Base-by-base conservation (phyloP, 768 basidiomycete genomes). In the Hirschioporus abietinus region DNA sequence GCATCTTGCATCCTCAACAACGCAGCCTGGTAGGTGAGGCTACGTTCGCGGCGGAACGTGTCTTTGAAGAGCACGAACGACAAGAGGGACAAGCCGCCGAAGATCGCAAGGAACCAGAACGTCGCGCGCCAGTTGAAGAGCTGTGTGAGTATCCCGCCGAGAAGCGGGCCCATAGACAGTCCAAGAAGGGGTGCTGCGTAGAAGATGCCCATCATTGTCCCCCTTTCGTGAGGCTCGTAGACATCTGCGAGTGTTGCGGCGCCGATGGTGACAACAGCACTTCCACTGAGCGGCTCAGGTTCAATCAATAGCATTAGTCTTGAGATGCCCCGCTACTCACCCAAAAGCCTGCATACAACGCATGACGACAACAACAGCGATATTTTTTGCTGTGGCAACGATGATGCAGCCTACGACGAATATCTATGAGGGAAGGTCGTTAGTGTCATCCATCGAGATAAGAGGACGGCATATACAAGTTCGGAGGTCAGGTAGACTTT, bases 141-240 rank as follows among this genome's bases (percentile, higher is more conserved):
- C 64, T 87, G 80, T 0, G 91, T 88, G 2, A 93, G 76, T 5
- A 77, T 81, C 0, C 92, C 91, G 1, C 92, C 92, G 61, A 92
- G 70, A n/a, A 93, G 82, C 7, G 91, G 89, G 0, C 90, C 91
- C 3, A 91, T 70, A 10, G 76, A 83, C 1, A 87, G 86, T 1
- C 92, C 92, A 24, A 95, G 83, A n/a, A 93, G 82, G 0, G 92
- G 92, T 20, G 92, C 88, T 15, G 87, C 86, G 70, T 90, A 93
- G 76, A 88, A 94, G 9, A 92, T 79, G 0, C 93, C 93, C 84
- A 94, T 89, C 82, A 77, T 89, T n/a, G 83, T 85, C 4, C 93
- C 93, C 63, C 92, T 81, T 73, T 92, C 88, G 15, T 81, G 79
- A 0, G 89, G 85, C 26, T 92, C 90, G 70, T 86, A 93, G 2